Percentiles rank a stretch among this genome's conserved stretches.
Conservation (phyloP, 495 filamentous ascomycete species). For the Podospora pseudoanserina region DNA sequence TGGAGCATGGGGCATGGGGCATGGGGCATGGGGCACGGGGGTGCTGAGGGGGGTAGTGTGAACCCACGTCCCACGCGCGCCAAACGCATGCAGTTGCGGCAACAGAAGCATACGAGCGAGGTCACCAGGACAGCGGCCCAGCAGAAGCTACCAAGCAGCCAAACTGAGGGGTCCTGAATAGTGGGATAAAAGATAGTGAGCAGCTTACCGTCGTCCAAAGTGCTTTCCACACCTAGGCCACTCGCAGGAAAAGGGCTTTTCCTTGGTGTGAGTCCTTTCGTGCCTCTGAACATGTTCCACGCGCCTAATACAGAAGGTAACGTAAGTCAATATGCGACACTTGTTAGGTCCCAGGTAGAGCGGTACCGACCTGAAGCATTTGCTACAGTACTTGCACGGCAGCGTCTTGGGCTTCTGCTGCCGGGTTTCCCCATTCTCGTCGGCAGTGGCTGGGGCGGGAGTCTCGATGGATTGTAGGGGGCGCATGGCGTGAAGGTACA, state of each 20-base stretch:
- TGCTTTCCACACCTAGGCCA: slow-evolving; percentile 54
- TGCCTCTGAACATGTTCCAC: slow-evolving; percentile 60
- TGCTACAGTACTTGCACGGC: slow-evolving; percentile 54
- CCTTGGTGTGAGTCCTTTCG: slow-evolving; percentile 59
- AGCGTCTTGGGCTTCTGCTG: slow-evolving; percentile 53
- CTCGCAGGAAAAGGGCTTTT: slow-evolving; percentile 55
- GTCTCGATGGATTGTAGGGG: slow-evolving; percentile 50
- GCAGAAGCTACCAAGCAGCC: neutral
- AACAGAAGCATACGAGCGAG: neutral
- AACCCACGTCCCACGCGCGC: neutral
- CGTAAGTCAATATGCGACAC: slow-evolving; percentile 39
- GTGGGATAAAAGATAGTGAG: neutral
- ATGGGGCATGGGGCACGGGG: neutral
- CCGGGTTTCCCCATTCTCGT: slow-evolving; percentile 46
- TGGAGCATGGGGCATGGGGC: neutral
- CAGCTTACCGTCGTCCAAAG: slow-evolving; percentile 54
- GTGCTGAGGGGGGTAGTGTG: neutral
- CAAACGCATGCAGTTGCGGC: neutral
- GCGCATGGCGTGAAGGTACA: slow-evolving; percentile 36
- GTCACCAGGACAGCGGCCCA: neutral
- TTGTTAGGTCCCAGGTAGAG: slow-evolving; percentile 30
- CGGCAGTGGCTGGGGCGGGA: slow-evolving; percentile 39
- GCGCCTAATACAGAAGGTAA: slow-evolving; percentile 47
- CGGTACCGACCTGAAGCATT: slow-evolving; percentile 51
- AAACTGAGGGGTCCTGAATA: neutral